Evolutionary conservation across 345 rosid genomes (phyloP).

Genomic region (Eucalyptus erythrocorys): DNA sequence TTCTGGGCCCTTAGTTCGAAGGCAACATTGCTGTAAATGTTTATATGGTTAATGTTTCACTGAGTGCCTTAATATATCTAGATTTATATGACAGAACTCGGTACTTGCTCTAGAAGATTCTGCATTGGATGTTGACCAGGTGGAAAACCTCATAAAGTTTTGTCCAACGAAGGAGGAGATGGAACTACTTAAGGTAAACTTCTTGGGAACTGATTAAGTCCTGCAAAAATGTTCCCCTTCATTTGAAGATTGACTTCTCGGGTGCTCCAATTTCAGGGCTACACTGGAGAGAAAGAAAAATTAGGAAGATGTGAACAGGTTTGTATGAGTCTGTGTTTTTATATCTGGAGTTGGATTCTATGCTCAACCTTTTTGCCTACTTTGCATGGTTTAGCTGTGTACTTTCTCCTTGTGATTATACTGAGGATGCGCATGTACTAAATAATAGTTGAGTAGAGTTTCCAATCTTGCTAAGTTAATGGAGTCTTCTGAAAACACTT

Average conservation of each 20-base stretch:
- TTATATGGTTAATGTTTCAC: neutral
- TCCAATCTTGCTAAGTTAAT: neutral
- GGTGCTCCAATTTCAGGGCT: slow-evolving; percentile 39
- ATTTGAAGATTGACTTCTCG: neutral
- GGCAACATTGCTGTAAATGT: neutral
- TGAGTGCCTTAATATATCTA: neutral
- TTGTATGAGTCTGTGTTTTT: neutral
- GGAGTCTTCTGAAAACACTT: neutral
- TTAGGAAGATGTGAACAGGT: slow-evolving; percentile 95
- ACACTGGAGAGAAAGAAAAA: slow-evolving; percentile 73
- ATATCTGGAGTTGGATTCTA: neutral
- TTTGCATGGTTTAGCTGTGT: neutral
- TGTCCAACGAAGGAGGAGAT: slow-evolving; percentile 93
- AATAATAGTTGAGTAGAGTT: neutral
- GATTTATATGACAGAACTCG: slow-evolving; percentile 34
- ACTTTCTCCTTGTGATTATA: neutral
- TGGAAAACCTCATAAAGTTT: slow-evolving; percentile 81
- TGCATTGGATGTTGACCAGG: slow-evolving; percentile 75
- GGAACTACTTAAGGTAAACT: slow-evolving; percentile 66
- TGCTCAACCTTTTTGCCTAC: neutral
- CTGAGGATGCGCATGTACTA: neutral
- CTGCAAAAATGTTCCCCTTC: neutral
- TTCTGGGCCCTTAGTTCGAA: neutral
- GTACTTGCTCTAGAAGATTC: slow-evolving; percentile 80
- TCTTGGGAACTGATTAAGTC: neutral